A percentile compares a stretch with the other conserved stretches of the same genome.
Conservation (phyloP, 768 basidiomycete genomes). For the Tricholoma terreum region DNA sequence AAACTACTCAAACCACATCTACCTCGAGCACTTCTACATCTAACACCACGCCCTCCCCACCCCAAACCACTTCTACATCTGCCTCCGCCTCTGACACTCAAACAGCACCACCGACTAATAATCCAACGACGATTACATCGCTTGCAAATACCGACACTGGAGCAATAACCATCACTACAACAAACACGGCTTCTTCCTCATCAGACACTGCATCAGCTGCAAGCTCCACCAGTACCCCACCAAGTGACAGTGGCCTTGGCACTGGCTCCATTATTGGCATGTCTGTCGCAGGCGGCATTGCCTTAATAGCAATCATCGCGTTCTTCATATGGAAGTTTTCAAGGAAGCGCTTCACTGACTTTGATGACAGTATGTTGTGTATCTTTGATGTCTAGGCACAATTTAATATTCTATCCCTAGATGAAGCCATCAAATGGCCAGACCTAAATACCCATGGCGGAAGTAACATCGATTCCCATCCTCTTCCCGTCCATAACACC, state of each 20-base stretch:
- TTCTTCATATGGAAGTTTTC: slow-evolving; percentile 89
- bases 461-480: slow-evolving; percentile 43
- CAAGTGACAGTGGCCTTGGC: slow-evolving; percentile 41
- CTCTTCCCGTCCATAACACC: slow-evolving; percentile 67
- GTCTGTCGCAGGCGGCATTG: slow-evolving; percentile 78
- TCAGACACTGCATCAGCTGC: not conserved
- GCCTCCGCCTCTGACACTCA: slow-evolving; percentile 25
- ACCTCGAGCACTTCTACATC: not conserved
- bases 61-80: slow-evolving; percentile 21
- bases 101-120: not conserved
- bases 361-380: slow-evolving; percentile 70
- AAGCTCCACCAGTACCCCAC: not conserved
- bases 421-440: slow-evolving; percentile 89
- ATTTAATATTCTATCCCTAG: slow-evolving; percentile 31
- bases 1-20: slow-evolving; percentile 3
- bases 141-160: not conserved
- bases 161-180: not conserved
- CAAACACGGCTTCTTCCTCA: not conserved
- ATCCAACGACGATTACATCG: not conserved
- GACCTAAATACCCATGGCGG: slow-evolving; percentile 70
- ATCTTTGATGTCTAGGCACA: slow-evolving; percentile 4
- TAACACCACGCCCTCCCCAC: not conserved
- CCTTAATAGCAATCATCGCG: slow-evolving; percentile 62
- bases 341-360: slow-evolving; percentile 69
- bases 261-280: slow-evolving; percentile 78